Conservation (phyloP, 2,329 filamentous ascomycete species). For the Didymella segeticola region DNA sequence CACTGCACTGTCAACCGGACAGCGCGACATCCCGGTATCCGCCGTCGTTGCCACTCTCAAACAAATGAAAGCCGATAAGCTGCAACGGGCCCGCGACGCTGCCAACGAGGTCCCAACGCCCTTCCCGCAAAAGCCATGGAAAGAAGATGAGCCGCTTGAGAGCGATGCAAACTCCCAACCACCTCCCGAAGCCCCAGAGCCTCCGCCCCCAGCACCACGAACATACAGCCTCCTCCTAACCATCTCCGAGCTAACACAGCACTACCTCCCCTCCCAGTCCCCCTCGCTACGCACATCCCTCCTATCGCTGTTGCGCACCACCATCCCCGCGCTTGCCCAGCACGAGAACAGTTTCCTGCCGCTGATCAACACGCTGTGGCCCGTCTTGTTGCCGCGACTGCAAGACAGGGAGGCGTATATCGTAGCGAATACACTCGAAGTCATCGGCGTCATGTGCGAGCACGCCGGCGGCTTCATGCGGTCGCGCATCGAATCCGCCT, state of each 20-base stretch:
- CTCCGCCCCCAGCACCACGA: slow-evolving; percentile 71
- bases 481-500: slow-evolving; percentile 76
- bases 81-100: slow-evolving; percentile 34
- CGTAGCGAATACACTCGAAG: slow-evolving; percentile 71
- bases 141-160: slow-evolving; percentile 41
- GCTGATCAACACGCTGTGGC: slow-evolving; percentile 89
- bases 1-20: neutral
- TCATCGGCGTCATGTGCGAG: slow-evolving; percentile 72
- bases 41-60: slow-evolving; percentile 39
- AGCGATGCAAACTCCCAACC: slow-evolving; percentile 40
- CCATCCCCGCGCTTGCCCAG: slow-evolving; percentile 72
- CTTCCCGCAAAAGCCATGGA: slow-evolving; percentile 46
- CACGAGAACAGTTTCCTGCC: slow-evolving; percentile 88
- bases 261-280: slow-evolving; percentile 87
- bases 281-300: slow-evolving; percentile 79
- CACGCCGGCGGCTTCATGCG: slow-evolving; percentile 82
- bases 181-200: slow-evolving; percentile 46
- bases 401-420: slow-evolving; percentile 73
- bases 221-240: slow-evolving; percentile 82
- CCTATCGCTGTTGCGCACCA: slow-evolving; percentile 75
- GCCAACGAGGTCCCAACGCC: slow-evolving; percentile 21
- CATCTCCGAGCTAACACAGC: slow-evolving; percentile 83
- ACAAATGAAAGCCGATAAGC: slow-evolving; percentile 43
- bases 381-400: slow-evolving; percentile 73
- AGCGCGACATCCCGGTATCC: slow-evolving; percentile 21